A percentile compares a stretch with the other conserved stretches of the same genome.
Evolutionary conservation across 2,329 filamentous ascomycete genomes (phyloP).

Genomic region (Clonostachys rhizophaga): DNA sequence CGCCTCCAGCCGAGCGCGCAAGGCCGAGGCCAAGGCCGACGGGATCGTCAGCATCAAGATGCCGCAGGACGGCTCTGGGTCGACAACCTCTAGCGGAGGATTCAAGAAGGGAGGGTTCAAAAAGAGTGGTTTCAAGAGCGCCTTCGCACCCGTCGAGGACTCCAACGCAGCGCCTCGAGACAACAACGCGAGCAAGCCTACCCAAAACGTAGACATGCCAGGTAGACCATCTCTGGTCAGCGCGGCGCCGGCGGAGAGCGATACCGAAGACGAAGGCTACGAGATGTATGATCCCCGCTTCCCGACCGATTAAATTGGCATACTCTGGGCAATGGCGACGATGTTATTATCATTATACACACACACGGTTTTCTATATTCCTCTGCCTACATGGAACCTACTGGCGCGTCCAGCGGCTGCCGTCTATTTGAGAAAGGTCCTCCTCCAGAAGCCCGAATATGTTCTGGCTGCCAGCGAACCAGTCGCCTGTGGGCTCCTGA

Average conservation of each 20-base stretch:
- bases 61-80: slow-evolving; percentile 21
- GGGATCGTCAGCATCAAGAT: slow-evolving; percentile 66
- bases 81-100: slow-evolving; percentile 28
- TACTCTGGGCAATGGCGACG: background rate
- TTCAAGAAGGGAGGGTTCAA: slow-evolving; percentile 72
- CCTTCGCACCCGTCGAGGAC: slow-evolving; percentile 54
- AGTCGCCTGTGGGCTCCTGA: slow-evolving; percentile 29
- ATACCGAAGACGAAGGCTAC: slow-evolving; percentile 68
- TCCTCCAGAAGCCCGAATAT: slow-evolving; percentile 63
- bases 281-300: slow-evolving; percentile 59
- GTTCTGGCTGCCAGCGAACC: slow-evolving; percentile 62
- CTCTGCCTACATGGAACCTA: slow-evolving; percentile 9
- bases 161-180: background rate
- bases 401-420: slow-evolving; percentile 24
- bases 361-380: background rate
- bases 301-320: slow-evolving; percentile 50
- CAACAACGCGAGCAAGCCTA: background rate
- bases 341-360: background rate
- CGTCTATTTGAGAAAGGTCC: slow-evolving; percentile 43
- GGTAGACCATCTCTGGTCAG: slow-evolving; percentile 9
- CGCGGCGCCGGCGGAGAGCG: slow-evolving; percentile 41
- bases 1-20: slow-evolving; percentile 60
- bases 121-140: slow-evolving; percentile 79
- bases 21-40: slow-evolving; percentile 66
- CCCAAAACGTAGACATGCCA: slow-evolving; percentile 7